phyloP scores from a whole-genome alignment of 2,329 filamentous ascomycete genomes.

The Ophiostoma novo-ulmi region DNA sequence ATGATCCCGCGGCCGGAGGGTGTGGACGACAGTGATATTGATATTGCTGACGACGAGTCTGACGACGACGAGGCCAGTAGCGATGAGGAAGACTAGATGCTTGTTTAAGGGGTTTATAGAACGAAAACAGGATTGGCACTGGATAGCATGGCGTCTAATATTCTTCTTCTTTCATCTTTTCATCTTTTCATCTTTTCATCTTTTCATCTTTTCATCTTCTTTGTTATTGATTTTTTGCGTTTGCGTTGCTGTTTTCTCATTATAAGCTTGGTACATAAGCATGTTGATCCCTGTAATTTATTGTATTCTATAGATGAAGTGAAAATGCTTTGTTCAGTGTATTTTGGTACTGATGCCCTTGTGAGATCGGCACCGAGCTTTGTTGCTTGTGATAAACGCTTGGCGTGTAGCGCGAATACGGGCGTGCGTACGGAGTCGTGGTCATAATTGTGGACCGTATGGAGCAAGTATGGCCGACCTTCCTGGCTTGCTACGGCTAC shows the following conservation, averaged over 20 bases:
- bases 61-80: slow-evolving; percentile 25
- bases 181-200: not conserved
- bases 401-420: not conserved
- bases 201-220: too few species aligned
- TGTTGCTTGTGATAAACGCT: not conserved
- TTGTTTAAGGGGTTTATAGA: not conserved
- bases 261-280: not conserved
- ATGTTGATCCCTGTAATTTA: not conserved
- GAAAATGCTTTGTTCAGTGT: not conserved
- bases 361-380: not conserved
- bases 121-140: not conserved
- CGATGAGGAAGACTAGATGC: not conserved
- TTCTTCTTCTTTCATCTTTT: not conserved
- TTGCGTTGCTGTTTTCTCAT: not conserved
- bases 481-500: not conserved
- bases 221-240: not conserved
- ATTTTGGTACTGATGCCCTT: not conserved
- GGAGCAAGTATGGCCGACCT: not conserved
- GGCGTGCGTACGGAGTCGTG: not conserved
- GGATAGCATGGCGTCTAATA: slow-evolving; percentile 7
- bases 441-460: not conserved
- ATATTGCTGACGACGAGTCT: slow-evolving; percentile 37
- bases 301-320: not conserved
- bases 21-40: slow-evolving; percentile 48
- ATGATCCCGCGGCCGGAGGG: slow-evolving; percentile 68